Evolutionary conservation across 768 basidiomycete species (phyloP).

Genomic region (Pleurotus djamor): DNA sequence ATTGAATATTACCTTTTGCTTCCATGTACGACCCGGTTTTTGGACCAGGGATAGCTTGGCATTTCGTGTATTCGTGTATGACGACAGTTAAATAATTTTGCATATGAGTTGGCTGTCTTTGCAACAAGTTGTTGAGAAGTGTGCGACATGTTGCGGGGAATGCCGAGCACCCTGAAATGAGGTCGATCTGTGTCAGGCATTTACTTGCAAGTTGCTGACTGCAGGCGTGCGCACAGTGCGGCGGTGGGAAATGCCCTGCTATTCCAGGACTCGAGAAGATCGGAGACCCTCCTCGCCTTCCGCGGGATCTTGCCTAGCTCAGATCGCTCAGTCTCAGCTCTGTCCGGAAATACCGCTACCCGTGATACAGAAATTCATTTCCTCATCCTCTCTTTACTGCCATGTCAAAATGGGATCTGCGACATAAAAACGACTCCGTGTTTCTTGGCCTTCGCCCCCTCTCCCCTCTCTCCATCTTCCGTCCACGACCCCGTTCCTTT

Average conservation of each 20-base stretch:
- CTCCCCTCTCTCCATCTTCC: background rate
- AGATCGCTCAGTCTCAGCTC: background rate
- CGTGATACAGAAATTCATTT: background rate
- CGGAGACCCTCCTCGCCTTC: background rate
- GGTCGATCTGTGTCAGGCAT: no score
- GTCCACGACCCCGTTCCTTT: background rate
- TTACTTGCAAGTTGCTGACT: no score
- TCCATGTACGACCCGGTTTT: no score
- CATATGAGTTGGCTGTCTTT: no score
- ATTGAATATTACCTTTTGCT: no score
- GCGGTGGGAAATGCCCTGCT: background rate
- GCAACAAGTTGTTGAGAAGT: background rate
- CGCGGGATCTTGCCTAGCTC: background rate
- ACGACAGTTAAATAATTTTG: no score
- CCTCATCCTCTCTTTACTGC: background rate
- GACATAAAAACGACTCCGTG: constrained; percentile 2
- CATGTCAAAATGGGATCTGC: constrained; percentile 9
- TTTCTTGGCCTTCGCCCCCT: background rate
- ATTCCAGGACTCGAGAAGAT: background rate
- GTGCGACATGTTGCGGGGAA: background rate
- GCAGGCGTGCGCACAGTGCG: no score
- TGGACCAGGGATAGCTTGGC: no score
- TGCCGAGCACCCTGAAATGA: no score
- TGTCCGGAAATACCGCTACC: constrained; percentile 4
- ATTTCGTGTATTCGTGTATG: no score